Percentiles rank a stretch among this genome's conserved stretches.
Evolutionary conservation across 23 red algal species (phyloP).

Genomic region (Agarophyton chilense): DNA sequence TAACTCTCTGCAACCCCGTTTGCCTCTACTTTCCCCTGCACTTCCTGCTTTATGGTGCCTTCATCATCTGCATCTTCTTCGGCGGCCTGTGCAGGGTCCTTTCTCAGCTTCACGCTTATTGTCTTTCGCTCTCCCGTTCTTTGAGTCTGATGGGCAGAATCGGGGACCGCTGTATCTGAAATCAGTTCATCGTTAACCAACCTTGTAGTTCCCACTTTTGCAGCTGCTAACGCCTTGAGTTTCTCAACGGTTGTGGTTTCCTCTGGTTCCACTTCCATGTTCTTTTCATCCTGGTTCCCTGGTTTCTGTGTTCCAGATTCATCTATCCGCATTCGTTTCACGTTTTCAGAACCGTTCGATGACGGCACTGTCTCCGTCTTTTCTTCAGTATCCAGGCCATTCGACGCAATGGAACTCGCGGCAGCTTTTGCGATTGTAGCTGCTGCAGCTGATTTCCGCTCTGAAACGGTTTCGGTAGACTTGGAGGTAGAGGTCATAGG

Average conservation of each 20-base stretch:
- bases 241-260: slow-evolving; percentile 56
- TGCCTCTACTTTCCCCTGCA: not conserved
- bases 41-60: not conserved
- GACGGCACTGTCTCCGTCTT: not conserved
- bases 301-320: not conserved
- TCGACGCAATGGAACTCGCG: not conserved
- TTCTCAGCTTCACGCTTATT: slow-evolving; percentile 58
- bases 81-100: not conserved
- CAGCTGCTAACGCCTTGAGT: slow-evolving; percentile 46
- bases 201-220: slow-evolving; percentile 33
- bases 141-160: slow-evolving; percentile 11
- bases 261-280: slow-evolving; percentile 19
- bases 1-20: slow-evolving; percentile 1
- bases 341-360: slow-evolving; percentile 12
- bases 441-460: slow-evolving; percentile 1
- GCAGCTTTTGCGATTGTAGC: not conserved
- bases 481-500: not conserved
- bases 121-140: slow-evolving; percentile 27
- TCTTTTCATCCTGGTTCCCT: not conserved
- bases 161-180: slow-evolving; percentile 3
- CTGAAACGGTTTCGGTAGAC: not conserved
- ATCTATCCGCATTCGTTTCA: slow-evolving; percentile 11
- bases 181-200: slow-evolving; percentile 52
- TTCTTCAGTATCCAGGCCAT: not conserved
- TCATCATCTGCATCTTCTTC: not conserved